Percentiles rank a stretch among this genome's conserved stretches.
These are phyloP conservation scores for Lentinula boryana DNA, from an alignment of 768 basidiomycete species.

Conservation along the genomic window DNA sequence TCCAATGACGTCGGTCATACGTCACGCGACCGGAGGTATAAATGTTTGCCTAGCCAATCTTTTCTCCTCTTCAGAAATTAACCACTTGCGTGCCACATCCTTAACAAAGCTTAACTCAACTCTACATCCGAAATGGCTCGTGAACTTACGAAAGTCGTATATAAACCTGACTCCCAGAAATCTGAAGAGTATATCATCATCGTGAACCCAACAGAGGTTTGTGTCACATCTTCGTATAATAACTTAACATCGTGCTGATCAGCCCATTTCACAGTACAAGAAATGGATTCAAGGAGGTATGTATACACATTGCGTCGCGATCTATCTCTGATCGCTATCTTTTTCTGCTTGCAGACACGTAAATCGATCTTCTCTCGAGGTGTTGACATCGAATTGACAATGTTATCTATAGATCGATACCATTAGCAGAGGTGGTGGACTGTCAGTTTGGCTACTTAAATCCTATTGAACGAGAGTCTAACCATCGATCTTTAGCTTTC, in stretches of 20 bases:
- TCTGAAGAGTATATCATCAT: conserved; percentile 71
- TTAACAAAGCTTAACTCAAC: conserved; percentile 9
- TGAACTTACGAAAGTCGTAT: conserved; percentile 62
- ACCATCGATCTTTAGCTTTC: conserved; percentile 46
- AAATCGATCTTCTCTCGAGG: conserved; percentile 19
- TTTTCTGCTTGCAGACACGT: conserved; percentile 52
- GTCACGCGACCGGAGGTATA: conserved; percentile 3
- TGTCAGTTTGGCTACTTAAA: conserved; percentile 38
- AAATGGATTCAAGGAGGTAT: conserved; percentile 80
- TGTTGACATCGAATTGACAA: conserved; percentile 9
- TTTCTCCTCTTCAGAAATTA: conserved; percentile 4
- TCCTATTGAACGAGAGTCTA: neutral
- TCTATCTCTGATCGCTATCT: conserved; percentile 10
- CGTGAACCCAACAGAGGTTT: conserved; percentile 60
- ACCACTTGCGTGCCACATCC: neutral
- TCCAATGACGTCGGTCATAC: neutral
- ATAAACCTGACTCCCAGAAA: conserved; percentile 59
- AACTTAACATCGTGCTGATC: neutral
- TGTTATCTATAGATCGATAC: conserved; percentile 45
- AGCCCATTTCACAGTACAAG: conserved; percentile 45
- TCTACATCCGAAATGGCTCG: conserved; percentile 33
- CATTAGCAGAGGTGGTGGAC: conserved; percentile 75
- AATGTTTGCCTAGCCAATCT: neutral
- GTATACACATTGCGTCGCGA: conserved; percentile 16
- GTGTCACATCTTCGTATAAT: conserved; percentile 15